phyloP scores from a whole-genome alignment of 2,329 filamentous ascomycete species.

The Hymenoscyphus repandus region DNA sequence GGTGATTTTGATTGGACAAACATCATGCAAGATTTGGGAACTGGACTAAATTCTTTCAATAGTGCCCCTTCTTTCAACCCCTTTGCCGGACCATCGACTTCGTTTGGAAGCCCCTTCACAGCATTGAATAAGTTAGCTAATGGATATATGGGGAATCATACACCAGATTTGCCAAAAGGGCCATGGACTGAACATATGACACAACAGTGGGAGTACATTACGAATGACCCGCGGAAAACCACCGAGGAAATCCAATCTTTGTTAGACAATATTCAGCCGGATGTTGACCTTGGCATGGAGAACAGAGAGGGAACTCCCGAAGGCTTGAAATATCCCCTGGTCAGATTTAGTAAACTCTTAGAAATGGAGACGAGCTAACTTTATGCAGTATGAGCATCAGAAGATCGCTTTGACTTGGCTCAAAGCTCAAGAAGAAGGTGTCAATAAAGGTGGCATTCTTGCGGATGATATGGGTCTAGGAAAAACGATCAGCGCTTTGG shows the following conservation, averaged over 20 bases:
- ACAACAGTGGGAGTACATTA: slow-evolving; percentile 21
- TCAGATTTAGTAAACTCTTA: slow-evolving; percentile 7
- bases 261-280: slow-evolving; percentile 67
- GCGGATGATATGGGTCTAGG: slow-evolving; percentile 81
- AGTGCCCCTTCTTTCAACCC: not conserved
- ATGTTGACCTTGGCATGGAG: slow-evolving; percentile 57
- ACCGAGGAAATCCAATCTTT: slow-evolving; percentile 66
- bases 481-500: slow-evolving; percentile 77
- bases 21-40: not conserved
- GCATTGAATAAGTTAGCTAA: slow-evolving; percentile 37
- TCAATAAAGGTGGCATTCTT: slow-evolving; percentile 66
- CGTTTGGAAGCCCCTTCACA: slow-evolving; percentile 18
- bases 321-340: slow-evolving; percentile 59
- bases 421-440: slow-evolving; percentile 65
- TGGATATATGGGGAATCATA: slow-evolving; percentile 33
- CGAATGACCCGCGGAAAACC: slow-evolving; percentile 44
- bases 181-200: slow-evolving; percentile 9
- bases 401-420: slow-evolving; percentile 74
- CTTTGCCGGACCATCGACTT: not conserved
- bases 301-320: slow-evolving; percentile 64
- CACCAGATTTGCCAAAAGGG: slow-evolving; percentile 35
- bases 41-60: not conserved
- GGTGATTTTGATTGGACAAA: not conserved
- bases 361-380: slow-evolving; percentile 10
- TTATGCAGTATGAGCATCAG: slow-evolving; percentile 65